Base-by-base conservation (phyloP, 192 early-diverging fungal species). In the Dissophora globulifera region DNA sequence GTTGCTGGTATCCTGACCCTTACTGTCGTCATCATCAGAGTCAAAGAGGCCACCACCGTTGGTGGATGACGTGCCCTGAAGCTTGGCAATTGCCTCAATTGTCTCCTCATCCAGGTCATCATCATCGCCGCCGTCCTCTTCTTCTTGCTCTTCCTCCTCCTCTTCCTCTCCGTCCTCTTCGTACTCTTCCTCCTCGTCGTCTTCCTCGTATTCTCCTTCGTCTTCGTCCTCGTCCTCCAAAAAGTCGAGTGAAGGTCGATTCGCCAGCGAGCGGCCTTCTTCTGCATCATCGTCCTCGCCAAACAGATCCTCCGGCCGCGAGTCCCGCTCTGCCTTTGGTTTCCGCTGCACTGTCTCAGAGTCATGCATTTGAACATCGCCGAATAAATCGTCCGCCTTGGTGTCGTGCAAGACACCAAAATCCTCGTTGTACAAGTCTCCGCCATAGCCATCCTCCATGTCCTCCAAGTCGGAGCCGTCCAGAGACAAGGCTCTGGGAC, bases 81-180 rank as follows among this genome's bases (percentile, higher is more conserved):
- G 64, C 16, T 67, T 62, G 43, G 72, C 45, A 26, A 76, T 76
- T 1, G 72, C 52, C 11, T 67, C 41, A 20, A 76, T 66, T 4
- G 72, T 76, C 6, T 76, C 72, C 10, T 76, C 72, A 27, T 76
- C 72, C 58, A 76, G 38, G 16, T 26, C 64, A 2, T 67, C 72
- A 8, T 75, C 62, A 7, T 71, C 68, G 4, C 76, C 78, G 16
- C 48, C 55, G 11, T 80, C 66, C 20, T 69, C 50, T 25, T 78
- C 63, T 13, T 76, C 52, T 11, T 76, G 58, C 20, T 67, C 58
- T 11, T 59, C 57, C 6, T 59, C 53, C 26, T 71, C 63, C 5
- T 67, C 51, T 22, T 74, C 47, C 3, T 70, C 56, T 47, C 47
- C 48, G 2, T 40, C 58, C 0, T 52, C 62, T 4, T 47, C 35